Base-by-base conservation (phyloP, 495 filamentous ascomycete species). In the Podospora fimiseda region DNA sequence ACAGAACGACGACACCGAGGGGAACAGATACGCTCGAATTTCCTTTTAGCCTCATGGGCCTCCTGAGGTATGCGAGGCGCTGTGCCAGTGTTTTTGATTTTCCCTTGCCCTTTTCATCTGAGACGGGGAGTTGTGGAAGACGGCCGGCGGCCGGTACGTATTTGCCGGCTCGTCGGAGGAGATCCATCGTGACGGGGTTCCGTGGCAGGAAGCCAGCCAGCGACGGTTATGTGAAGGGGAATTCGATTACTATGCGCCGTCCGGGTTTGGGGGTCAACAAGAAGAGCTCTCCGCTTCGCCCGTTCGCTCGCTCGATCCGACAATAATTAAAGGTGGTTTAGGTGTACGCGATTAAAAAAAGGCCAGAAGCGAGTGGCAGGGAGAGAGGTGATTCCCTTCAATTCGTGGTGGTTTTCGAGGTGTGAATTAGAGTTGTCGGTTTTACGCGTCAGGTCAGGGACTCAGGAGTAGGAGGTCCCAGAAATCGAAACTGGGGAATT, bases 11-110 rank as follows among this genome's bases (percentile, higher is more conserved):
- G 64, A 95, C 84, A 56, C 92, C 92, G 43, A 97, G 75, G 33
- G 93, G 93, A 70, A 98, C 86, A 45, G 93, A 95, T 72, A 96
- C 85, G 60, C 85, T 88, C 52, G 90, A 95, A 69, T 94, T 96
- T 68, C 90, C 89, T 75, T 86, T 88, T 80, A 98, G 76, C 60
- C 93, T 86, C 71, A 98, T 85, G 37, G 91, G 88, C 67, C 88
- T 80, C 58, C 84, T 78, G 69, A 98, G 86, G 70, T 96, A 93
- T 55, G 88, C 87, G 70, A 96, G 81, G 51, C 76, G 69, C 37
- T 72, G 64, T 0, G 67, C 65, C 51, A 73, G 50, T 42, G 68
- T 69, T 43, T 59, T 42, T 15, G 56, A 44, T 27, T 57, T 55
- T 18, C 44, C 40, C 55, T 65, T 73, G 47, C 58, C 64, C 63